Evolutionary conservation across 2,329 filamentous ascomycete species (phyloP).

Genomic region (Sporothrix mexicana): DNA sequence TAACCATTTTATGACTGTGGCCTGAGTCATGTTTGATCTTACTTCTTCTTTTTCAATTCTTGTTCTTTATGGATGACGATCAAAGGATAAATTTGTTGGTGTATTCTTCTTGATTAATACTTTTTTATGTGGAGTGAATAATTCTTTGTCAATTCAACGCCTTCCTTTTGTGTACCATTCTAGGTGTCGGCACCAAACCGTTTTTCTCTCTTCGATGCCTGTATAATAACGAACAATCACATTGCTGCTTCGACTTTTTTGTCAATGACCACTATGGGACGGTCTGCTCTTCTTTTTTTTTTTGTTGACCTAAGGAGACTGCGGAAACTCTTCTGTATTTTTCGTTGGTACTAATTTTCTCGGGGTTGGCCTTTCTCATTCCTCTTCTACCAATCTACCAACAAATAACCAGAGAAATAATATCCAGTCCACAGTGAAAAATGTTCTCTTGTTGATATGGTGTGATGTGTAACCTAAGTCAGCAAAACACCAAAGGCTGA

Average conservation of each 20-base stretch:
- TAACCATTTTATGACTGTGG: not conserved
- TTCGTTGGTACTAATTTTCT: too few species aligned
- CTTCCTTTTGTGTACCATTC: too few species aligned
- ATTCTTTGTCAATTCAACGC: not conserved
- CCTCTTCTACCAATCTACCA: too few species aligned
- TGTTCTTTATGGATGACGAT: not conserved
- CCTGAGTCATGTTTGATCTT: not conserved
- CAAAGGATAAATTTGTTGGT: not conserved
- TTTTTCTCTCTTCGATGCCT: not conserved
- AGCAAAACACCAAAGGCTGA: not conserved
- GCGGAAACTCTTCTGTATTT: too few species aligned
- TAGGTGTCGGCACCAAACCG: not conserved
- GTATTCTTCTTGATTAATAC: slow-evolving; percentile 11
- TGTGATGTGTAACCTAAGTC: too few species aligned
- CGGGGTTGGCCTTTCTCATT: too few species aligned
- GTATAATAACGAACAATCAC: not conserved
- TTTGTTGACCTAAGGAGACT: not conserved
- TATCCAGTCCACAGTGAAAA: not conserved
- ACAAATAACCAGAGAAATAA: not conserved
- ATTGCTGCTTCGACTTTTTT: not conserved
- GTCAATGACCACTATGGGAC: not conserved
- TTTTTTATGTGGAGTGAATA: not conserved
- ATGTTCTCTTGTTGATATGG: too few species aligned
- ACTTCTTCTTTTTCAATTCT: not conserved
- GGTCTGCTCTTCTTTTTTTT: not conserved